These are phyloP conservation scores for maize (Zea mays) DNA, from an alignment of 176 grass and related monocot species.

Conservation along the genomic window DNA sequence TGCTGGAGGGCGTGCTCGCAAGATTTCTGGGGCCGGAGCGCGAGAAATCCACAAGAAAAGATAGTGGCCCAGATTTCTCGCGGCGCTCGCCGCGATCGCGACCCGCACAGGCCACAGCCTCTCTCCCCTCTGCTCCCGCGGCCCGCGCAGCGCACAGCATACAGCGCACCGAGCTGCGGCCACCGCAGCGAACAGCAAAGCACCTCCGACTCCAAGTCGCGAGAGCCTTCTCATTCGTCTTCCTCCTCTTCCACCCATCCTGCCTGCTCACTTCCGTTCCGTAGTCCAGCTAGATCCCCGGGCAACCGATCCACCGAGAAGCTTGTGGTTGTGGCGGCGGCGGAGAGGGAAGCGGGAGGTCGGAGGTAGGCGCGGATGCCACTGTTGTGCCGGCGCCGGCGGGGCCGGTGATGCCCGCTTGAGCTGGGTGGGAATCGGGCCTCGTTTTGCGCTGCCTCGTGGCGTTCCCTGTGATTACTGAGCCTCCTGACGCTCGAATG, in stretches of 20 bases:
- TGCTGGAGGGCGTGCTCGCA: neutral
- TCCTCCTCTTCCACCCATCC: too few relatives aligned
- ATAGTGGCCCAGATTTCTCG: slow-evolving; percentile 89
- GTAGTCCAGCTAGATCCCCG: slow-evolving; percentile 27
- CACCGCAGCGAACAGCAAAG: slow-evolving; percentile 38
- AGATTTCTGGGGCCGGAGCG: slow-evolving; percentile 17
- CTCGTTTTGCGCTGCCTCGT: neutral
- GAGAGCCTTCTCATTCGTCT: neutral
- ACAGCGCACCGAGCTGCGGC: neutral
- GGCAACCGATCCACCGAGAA: neutral
- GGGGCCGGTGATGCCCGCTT: slow-evolving; percentile 41
- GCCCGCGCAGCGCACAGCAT: neutral
- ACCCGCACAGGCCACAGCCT: neutral
- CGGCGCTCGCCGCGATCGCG: slow-evolving; percentile 47
- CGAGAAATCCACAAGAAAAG: slow-evolving; percentile 87
- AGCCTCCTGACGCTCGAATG: neutral
- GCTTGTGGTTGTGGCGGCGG: slow-evolving; percentile 15
- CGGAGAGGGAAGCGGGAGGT: neutral
- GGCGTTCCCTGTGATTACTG: neutral
- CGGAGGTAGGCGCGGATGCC: slow-evolving; percentile 23
- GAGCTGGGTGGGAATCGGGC: slow-evolving; percentile 33
- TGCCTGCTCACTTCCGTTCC: neutral
- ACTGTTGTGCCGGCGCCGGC: slow-evolving; percentile 32
- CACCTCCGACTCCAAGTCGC: neutral
- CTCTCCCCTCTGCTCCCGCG: too few relatives aligned